Evolutionary conservation across 129 eudicot genomes (phyloP), one percentile per base, ranked within the genome.

Genomic region (Solidago caesia): DNA sequence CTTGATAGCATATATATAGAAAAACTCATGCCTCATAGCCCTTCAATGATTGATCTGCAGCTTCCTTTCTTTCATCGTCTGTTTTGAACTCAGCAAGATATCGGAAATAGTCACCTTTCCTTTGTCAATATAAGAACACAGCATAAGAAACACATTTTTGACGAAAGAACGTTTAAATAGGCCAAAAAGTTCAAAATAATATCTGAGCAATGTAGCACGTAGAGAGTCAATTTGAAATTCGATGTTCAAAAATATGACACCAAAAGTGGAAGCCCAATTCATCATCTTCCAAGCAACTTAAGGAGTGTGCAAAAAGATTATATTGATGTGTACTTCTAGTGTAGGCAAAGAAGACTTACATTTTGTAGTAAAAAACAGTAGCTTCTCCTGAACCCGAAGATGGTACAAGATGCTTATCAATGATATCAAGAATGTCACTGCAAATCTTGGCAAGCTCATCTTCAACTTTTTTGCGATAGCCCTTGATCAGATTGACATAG

Each of bases 91-190:
- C 98, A 78, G 98, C 98, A 82, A 93, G 98, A 75, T 93, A 93
- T 7, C 98, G 96, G 78, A 75, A 93, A 82, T 93, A 93, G 82
- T 93, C 98, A 46, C 99, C 99, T 84, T 95, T 95, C 97, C 99
- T 95, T 72, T 59, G 64, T 75, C 16, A 63, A 25, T 53, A 11
- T 8, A 43, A 82, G 48, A 58, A 70, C 48, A 46, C 10, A 60
- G 15, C 16, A 56, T 27, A 55, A 66, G 46, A 66, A 12, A 11
- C 60, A 45, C 52, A 10, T 45, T 68, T 77, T 39, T 39, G 14
- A 67, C 4, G 16, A 56, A 66, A 55, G 44, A 66, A 43, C 10
- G 53, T 75, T 46, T 64, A 64, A 6, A 41, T 16, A 14, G 27
- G 62, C 9, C 69, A 62, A 25, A 60, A 73, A 29, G 68, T 73